phyloP scores from a whole-genome alignment of 2,329 filamentous ascomycete genomes.

The Aureobasidium sp. region DNA sequence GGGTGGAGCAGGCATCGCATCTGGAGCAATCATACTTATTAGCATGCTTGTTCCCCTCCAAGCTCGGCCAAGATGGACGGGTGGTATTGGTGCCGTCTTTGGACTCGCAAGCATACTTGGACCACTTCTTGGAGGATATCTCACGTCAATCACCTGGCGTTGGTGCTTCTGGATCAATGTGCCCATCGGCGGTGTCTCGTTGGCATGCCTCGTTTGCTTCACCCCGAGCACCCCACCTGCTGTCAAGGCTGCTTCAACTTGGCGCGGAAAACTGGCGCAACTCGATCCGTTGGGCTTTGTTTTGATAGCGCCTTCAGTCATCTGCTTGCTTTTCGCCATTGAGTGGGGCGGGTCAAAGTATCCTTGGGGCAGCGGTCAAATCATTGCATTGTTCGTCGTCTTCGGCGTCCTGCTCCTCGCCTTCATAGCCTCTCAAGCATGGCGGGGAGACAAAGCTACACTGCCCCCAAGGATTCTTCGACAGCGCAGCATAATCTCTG shows the following conservation, averaged over 20 bases:
- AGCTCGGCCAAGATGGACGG: conserved; percentile 19
- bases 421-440: conserved; percentile 3
- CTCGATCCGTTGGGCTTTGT: conserved; percentile 31
- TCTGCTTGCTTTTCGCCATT: conserved; percentile 37
- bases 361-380: conserved; percentile 22
- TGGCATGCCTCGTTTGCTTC: conserved; percentile 33
- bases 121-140: conserved; percentile 46
- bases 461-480: conserved; percentile 22
- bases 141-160: conserved; percentile 43
- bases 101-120: conserved; percentile 41
- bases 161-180: conserved; percentile 43
- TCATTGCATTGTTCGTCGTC: conserved; percentile 17
- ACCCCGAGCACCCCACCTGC: conserved; percentile 19
- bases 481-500: conserved; percentile 27
- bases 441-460: conserved; percentile 20
- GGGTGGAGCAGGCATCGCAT: conserved; percentile 46
- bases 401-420: conserved; percentile 4
- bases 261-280: conserved; percentile 34
- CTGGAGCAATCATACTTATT: conserved; percentile 30
- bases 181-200: conserved; percentile 32
- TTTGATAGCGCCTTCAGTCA: conserved; percentile 16
- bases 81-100: conserved; percentile 34
- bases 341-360: conserved; percentile 41
- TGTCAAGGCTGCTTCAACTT: conserved; percentile 18
- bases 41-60: conserved; percentile 17